Percentiles rank a stretch among this genome's conserved stretches.
Evolutionary conservation across 305 asterid genomes (phyloP).

Genomic region (Plantago coronopus): DNA sequence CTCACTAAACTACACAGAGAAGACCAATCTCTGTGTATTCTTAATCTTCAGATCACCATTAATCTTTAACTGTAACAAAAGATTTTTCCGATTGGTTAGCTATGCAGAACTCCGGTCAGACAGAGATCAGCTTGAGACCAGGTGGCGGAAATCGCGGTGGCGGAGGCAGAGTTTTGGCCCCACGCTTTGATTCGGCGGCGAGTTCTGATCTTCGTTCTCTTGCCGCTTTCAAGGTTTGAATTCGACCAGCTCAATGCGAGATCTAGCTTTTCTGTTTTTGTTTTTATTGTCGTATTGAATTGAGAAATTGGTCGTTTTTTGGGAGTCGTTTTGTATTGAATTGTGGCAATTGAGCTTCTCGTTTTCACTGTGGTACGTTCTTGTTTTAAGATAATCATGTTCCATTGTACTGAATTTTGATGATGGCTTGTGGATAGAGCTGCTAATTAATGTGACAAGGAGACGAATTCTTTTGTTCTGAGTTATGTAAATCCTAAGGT

Average conservation of each 20-base stretch:
- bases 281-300: neutral
- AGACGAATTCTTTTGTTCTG: no score
- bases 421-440: no score
- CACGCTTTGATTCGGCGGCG: slow-evolving; percentile 52
- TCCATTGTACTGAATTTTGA: no score
- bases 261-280: slow-evolving; percentile 28
- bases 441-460: no score
- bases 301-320: neutral
- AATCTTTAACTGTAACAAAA: no score
- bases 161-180: slow-evolving; percentile 67
- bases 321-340: neutral
- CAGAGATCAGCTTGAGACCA: slow-evolving; percentile 88
- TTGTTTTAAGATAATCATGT: no score
- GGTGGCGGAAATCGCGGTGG: slow-evolving; percentile 81
- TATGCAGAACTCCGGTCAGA: slow-evolving; percentile 95
- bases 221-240: slow-evolving; percentile 63
- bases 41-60: no score
- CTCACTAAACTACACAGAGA: no score
- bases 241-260: slow-evolving; percentile 13
- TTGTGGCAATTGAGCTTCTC: no score
- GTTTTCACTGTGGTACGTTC: no score
- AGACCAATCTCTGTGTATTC: no score
- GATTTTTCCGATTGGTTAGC: slow-evolving; percentile 37
- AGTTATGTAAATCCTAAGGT: no score
- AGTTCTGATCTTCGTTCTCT: slow-evolving; percentile 74